Evolutionary conservation across 2,329 filamentous ascomycete species (phyloP).

Genomic region (Fusarium coicis): DNA sequence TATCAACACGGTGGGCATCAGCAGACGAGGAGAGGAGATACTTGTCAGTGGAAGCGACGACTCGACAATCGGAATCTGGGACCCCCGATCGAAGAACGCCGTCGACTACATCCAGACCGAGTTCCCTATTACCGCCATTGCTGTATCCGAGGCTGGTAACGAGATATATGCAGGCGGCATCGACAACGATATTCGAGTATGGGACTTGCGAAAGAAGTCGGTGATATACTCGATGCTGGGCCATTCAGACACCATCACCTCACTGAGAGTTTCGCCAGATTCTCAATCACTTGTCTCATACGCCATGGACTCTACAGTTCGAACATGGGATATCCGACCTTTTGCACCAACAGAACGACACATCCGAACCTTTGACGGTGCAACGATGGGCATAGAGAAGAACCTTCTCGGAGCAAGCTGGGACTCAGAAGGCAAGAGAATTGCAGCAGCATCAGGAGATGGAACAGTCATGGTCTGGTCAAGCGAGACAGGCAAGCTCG

Average conservation of each 20-base stretch:
- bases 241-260: conserved; percentile 92
- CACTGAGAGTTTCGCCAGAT: conserved; percentile 90
- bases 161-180: conserved; percentile 96
- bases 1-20: conserved; percentile 92
- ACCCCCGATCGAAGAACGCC: conserved; percentile 89
- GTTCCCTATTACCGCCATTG: conserved; percentile 91
- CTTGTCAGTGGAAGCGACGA: conserved; percentile 94
- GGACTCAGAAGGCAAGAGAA: conserved; percentile 85
- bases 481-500: conserved; percentile 83
- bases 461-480: conserved; percentile 94
- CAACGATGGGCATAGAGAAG: conserved; percentile 86
- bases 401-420: conserved; percentile 92
- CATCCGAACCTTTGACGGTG: conserved; percentile 92
- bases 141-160: conserved; percentile 92
- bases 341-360: conserved; percentile 91
- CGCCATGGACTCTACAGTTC: conserved; percentile 91
- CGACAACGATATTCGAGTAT: conserved; percentile 96
- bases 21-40: conserved; percentile 88
- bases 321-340: conserved; percentile 95
- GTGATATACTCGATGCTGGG: conserved; percentile 89
- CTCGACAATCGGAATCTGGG: conserved; percentile 94
- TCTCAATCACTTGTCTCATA: conserved; percentile 91
- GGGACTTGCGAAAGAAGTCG: conserved; percentile 93
- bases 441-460: conserved; percentile 90
- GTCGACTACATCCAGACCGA: conserved; percentile 89